Base-by-base conservation (phyloP, 2,329 filamentous ascomycete species). In the Ceratocystis alfenasii region DNA sequence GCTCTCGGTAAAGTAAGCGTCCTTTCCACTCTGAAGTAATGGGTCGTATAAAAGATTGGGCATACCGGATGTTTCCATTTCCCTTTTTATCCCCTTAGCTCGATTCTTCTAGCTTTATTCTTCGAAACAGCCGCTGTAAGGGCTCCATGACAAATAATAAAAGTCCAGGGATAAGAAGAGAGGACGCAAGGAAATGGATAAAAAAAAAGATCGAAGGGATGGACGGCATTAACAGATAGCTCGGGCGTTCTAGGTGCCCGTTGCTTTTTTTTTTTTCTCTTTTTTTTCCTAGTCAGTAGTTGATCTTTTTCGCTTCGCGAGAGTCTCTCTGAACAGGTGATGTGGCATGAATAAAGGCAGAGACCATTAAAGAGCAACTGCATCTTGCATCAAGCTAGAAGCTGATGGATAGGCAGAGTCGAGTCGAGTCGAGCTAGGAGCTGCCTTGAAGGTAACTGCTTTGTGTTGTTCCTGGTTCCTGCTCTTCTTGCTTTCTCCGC, bases 401-500 rank as follows among this genome's bases (percentile, higher is more conserved):
- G 10, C 17, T 50, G 17, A n/a, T 20, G 22, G 22, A 5, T n/a
- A 22, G 22, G 22, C 5, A 50, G 3, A 50, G 46, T 22, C 5
- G 20, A 22, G 22, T 25, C 22, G 22, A 25, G 22, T 25, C 22
- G 22, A 25, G 22, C 10, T 57, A 20, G 53, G 6, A 28, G 30
- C 20, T 33, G 22, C 53, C 53, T 30, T 57, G 22, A 7, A 25
- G n/a, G 50, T n/a, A 28, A 7, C 22, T 30, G 25, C 30, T 57
- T 33, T 30, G 30, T 57, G 12, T 28, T 57, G 53, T 25, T 50
- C 36, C 10, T 41, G 36, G 20, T 41, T 41, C 36, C 48, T 50
- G 7, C 22, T 33, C 10, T 36, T 62, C 33, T 36, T 62, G 12
- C 61, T 65, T 65, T 66, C 68, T 41, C 36, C 36, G 36, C 36